Evolutionary conservation across 805 yeast genomes (phyloP).

Genomic region (Hanseniaspora clermontiae): DNA sequence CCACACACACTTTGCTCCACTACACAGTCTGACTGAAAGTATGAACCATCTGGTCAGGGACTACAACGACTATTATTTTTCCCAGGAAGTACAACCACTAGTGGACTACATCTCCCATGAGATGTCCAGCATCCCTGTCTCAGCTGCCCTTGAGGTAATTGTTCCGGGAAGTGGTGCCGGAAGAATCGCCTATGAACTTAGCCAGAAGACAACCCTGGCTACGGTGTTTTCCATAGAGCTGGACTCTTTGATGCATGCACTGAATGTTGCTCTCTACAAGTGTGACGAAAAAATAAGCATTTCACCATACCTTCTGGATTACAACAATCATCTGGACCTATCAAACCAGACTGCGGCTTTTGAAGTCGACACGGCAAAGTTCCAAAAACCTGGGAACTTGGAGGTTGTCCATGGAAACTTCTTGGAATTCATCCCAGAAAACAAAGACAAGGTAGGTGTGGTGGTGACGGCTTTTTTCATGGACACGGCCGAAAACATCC

Average conservation of each 20-base stretch:
- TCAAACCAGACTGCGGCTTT: constrained; percentile 40
- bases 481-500: constrained; percentile 81
- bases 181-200: constrained; percentile 53
- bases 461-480: constrained; percentile 65
- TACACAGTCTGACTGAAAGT: constrained; percentile 48
- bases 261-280: constrained; percentile 46
- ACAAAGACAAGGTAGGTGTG: constrained; percentile 33
- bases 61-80: constrained; percentile 43
- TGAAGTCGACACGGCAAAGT: constrained; percentile 20
- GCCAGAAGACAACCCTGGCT: constrained; percentile 29
- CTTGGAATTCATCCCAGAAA: constrained; percentile 34
- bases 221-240: constrained; percentile 63
- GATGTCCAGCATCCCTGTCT: constrained; percentile 14
- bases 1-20: constrained; percentile 3
- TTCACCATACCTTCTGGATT: constrained; percentile 49
- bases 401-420: constrained; percentile 51
- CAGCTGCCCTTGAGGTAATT: constrained; percentile 39
- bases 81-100: constrained; percentile 41
- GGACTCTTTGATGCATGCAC: constrained; percentile 62
- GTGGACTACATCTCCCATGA: constrained; percentile 34
- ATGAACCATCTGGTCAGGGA: constrained; percentile 70
- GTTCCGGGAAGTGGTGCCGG: constrained; percentile 89
- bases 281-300: constrained; percentile 20
- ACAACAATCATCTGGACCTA: constrained; percentile 46
- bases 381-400: constrained; percentile 38